Conservation (phyloP, 106 monocot species). For the Dendrobium officinale region DNA sequence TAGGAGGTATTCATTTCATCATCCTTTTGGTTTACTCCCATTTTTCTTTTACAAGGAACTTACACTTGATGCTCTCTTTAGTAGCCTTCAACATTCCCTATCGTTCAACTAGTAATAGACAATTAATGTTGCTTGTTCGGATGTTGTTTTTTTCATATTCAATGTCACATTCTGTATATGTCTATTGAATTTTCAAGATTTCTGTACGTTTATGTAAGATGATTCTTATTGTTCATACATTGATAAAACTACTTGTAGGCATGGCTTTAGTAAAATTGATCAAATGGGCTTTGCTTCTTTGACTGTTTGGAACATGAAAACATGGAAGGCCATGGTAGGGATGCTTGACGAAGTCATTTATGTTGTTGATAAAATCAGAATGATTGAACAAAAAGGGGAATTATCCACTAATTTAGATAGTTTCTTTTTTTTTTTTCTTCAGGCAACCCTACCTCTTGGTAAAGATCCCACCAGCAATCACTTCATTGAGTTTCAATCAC, state of each 20-base stretch:
- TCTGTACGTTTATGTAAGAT: background rate
- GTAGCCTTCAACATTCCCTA: background rate
- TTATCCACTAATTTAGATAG: conserved; percentile 11
- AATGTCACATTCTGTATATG: background rate
- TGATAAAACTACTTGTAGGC: conserved; percentile 8
- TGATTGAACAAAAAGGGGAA: background rate
- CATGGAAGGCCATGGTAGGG: conserved; percentile 70
- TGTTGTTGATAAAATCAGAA: background rate
- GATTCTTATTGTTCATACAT: background rate
- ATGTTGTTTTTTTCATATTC: background rate
- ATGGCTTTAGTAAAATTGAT: conserved; percentile 53
- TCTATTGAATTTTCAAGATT: background rate
- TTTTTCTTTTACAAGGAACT: conserved; percentile 7
- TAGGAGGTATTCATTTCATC: conserved; percentile 41
- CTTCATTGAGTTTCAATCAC: conserved; percentile 90
- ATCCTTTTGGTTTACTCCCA: background rate
- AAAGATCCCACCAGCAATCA: conserved; percentile 97
- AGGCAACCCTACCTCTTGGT: conserved; percentile 92
- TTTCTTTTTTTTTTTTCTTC: conserved; percentile 21
- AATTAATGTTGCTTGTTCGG: background rate
- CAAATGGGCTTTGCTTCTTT: conserved; percentile 75
- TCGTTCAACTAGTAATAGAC: background rate
- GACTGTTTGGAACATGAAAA: conserved; percentile 94
- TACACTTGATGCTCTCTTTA: background rate
- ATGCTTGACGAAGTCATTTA: background rate